Evolutionary conservation across 768 basidiomycete species (phyloP).

Genomic region (Boletus sp.): DNA sequence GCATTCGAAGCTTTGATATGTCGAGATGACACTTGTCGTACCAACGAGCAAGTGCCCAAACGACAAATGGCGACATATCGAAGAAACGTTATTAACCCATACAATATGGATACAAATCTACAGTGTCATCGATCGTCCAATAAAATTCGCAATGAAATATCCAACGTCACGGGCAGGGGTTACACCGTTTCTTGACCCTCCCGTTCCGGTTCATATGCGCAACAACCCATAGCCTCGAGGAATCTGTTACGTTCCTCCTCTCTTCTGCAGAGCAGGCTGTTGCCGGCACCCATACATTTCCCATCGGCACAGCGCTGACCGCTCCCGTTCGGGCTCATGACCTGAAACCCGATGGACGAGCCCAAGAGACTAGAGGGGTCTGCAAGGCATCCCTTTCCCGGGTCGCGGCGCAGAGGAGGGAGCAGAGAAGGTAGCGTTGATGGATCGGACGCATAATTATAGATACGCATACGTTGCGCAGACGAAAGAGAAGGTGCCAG

Average conservation of each 20-base stretch:
- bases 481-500: conserved; percentile 54
- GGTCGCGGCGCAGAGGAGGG: conserved; percentile 28
- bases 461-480: conserved; percentile 55
- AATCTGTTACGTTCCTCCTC: conserved; percentile 44
- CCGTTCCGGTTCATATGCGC: conserved; percentile 40
- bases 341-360: conserved; percentile 10
- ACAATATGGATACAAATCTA: conserved; percentile 12
- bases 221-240: conserved; percentile 44
- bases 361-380: conserved; percentile 21
- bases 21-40: neutral
- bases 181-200: conserved; percentile 2
- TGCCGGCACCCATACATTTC: conserved; percentile 38
- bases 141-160: neutral
- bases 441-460: conserved; percentile 46
- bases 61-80: neutral
- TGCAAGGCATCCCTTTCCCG: conserved; percentile 15
- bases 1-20: neutral
- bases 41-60: neutral
- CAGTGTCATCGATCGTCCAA: neutral
- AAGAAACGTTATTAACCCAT: neutral
- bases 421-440: conserved; percentile 47
- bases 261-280: conserved; percentile 38
- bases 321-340: conserved; percentile 7
- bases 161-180: neutral
- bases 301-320: conserved; percentile 32